A percentile compares a stretch with the other conserved stretches of the same genome.
Evolutionary conservation across 306 rosid species (phyloP).

Genomic region (Prunus mume): DNA sequence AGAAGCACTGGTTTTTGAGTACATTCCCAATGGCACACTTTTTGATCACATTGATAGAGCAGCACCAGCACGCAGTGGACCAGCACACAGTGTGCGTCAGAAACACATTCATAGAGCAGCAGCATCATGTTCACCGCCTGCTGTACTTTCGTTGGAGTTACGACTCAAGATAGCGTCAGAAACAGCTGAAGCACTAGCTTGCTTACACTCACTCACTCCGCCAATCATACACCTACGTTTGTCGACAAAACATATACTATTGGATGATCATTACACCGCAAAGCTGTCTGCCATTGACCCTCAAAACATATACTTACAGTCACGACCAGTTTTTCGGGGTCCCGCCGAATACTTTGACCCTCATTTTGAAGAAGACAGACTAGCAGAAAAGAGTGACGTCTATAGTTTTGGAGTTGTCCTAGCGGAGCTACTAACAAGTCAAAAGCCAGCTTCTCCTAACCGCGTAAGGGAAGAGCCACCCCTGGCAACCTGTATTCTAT

Average conservation of each 20-base stretch:
- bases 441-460: not conserved
- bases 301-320: too few species aligned
- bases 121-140: too few species aligned
- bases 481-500: not conserved
- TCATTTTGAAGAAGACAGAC: fast-evolving
- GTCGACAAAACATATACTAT: not conserved
- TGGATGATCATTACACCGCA: not conserved
- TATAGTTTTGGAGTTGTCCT: too few species aligned
- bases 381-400: too few species aligned
- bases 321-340: too few species aligned
- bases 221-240: not conserved
- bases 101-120: too few species aligned
- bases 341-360: too few species aligned
- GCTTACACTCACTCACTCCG: not conserved
- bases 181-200: constrained; percentile 12
- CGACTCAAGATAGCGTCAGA: constrained; percentile 19
- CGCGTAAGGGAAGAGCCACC: too few species aligned
- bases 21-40: not conserved
- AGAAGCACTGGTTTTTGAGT: not conserved
- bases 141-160: not conserved
- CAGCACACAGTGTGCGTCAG: too few species aligned
- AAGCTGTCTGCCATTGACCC: too few species aligned
- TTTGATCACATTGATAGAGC: not conserved
- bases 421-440: not conserved
- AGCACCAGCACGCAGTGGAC: too few species aligned